phyloP scores from a whole-genome alignment of 306 rosid species.

The Abrus precatorius region DNA sequence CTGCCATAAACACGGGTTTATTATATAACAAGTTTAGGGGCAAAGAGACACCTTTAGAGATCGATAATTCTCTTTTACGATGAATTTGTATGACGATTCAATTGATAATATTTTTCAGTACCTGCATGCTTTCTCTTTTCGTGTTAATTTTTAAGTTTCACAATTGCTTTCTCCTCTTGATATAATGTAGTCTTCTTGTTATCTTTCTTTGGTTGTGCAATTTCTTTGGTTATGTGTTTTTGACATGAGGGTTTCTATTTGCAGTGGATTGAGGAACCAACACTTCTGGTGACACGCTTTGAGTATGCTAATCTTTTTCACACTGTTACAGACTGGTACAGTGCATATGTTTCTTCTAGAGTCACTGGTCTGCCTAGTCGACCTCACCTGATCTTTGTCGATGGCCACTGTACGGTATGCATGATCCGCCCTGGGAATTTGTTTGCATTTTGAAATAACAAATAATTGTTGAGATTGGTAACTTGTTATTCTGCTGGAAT shows the following conservation, averaged over 20 bases:
- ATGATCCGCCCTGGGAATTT: not conserved
- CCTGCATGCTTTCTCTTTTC: not conserved
- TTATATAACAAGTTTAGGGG: not conserved
- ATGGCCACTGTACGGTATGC: slow-evolving; percentile 91
- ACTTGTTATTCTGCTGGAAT: slow-evolving; percentile 12
- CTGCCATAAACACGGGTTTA: slow-evolving; percentile 8
- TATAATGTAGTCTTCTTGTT: slow-evolving; percentile 11
- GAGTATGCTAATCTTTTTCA: slow-evolving; percentile 98
- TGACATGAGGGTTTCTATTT: slow-evolving; percentile 53
- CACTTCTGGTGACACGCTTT: slow-evolving; percentile 89
- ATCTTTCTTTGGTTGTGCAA: slow-evolving; percentile 14
- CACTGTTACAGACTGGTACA: slow-evolving; percentile 96
- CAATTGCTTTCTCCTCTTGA: slow-evolving; percentile 17
- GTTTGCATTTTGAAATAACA: slow-evolving; percentile 13
- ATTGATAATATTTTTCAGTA: slow-evolving; percentile 12
- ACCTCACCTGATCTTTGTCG: slow-evolving; percentile 87
- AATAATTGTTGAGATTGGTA: slow-evolving; percentile 10
- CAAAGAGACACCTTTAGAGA: not conserved
- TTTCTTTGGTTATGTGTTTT: slow-evolving; percentile 47
- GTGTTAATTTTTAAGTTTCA: not conserved
- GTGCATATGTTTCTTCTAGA: slow-evolving; percentile 91
- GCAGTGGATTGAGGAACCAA: slow-evolving; percentile 99
- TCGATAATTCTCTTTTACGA: not conserved
- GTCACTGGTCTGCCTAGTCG: slow-evolving; percentile 84
- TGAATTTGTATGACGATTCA: not conserved